Evolutionary conservation across 2,329 filamentous ascomycete species (phyloP), one percentile per base, ranked within the genome.

Genomic region (Colletotrichum musae): DNA sequence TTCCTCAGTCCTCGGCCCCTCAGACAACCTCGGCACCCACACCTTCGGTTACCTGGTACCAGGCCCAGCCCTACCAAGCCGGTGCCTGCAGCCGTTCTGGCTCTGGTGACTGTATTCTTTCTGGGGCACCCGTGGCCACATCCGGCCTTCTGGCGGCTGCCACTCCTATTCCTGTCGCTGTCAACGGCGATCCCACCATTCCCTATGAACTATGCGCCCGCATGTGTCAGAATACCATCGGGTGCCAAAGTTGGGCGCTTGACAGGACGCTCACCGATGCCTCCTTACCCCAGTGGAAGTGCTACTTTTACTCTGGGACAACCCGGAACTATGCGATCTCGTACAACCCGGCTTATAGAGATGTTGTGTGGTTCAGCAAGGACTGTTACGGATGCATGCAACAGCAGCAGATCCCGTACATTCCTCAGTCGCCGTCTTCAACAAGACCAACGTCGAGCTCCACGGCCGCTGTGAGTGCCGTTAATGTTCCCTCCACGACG

Each of bases 121-220:
- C 57, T 10, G 57, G 57, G 6, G 57, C 43, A 3, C 57, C 57
- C 41, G 57, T 59, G 15, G 57, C 57, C 18, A 59, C 57, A 15
- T 48, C 57, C n/a, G 57, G 57, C 18, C 13, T 59, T 6, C 41
- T 59, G n/a, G 57, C 57, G 3, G 57, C 21, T 5, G 57, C 57
- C 16, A 56, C 26, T 13, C 16, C 24, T 16, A 5, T 56, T 6
- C 21, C 52, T 28, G 36, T 28, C 6, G 24, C 10, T 15, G 18
- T 28, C 18, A 28, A 28, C 13, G 24, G 52, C 15, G 36, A 32
- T 16, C n/a, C 36, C 9, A n/a, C 16, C 18, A 9, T 41, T 4
- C 9, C 52, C 6, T 32, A 32, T 10, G 26, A 56, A 24, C 21
- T 18, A 5, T 56, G 52, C 52, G 52, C 52, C 26, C 52, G 26